Base-by-base conservation (phyloP, 2,329 filamentous ascomycete species). In the Volutella citrinella region DNA sequence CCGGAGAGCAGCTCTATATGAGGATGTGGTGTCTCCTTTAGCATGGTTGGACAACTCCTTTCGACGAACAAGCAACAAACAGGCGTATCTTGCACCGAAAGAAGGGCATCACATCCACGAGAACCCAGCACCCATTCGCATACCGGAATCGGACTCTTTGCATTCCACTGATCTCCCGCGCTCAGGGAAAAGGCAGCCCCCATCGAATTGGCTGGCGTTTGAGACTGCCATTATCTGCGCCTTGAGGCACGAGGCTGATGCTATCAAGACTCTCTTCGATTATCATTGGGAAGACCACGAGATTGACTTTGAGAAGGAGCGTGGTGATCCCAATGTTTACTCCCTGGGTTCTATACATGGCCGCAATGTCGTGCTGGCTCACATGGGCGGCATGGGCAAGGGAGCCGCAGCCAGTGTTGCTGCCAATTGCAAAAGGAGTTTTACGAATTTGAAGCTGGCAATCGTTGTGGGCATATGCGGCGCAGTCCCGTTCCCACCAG, bases 91-190 rank as follows among this genome's bases (percentile, higher is more conserved):
- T 7, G 27, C 31, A n/a, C n/a, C n/a, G n/a, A n/a, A n/a, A n/a
- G n/a, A n/a, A n/a, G n/a, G n/a, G n/a, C n/a, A n/a, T n/a, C n/a
- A n/a, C n/a, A n/a, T n/a, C n/a, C n/a, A n/a, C n/a, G n/a, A n/a
- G n/a, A 6, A 15, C 10, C 13, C 27, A 34, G 31, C 13, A 32
- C 17, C 8, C 20, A 10, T 19, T 7, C 10, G 22, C 4, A n/a
- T 15, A 7, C 11, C 22, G 30, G 22, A 32, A 21, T 23, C 24
- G 22, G 22, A 14, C 13, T 13, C 30, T 12, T n/a, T 21, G 30
- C 30, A 32, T n/a, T 32, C n/a, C n/a, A n/a, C n/a, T 32, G 17
- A 32, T 25, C 13, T 32, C 30, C 13, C 30, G 11, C 30, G 22
- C 11, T 25, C 22, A 6, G 26, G 22, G 4, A 32, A 16, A 5